A percentile compares a stretch with the other conserved stretches of the same genome.
Evolutionary conservation across 805 yeast genomes (phyloP).

Genomic region (Metschnikowia bowlesiae): DNA sequence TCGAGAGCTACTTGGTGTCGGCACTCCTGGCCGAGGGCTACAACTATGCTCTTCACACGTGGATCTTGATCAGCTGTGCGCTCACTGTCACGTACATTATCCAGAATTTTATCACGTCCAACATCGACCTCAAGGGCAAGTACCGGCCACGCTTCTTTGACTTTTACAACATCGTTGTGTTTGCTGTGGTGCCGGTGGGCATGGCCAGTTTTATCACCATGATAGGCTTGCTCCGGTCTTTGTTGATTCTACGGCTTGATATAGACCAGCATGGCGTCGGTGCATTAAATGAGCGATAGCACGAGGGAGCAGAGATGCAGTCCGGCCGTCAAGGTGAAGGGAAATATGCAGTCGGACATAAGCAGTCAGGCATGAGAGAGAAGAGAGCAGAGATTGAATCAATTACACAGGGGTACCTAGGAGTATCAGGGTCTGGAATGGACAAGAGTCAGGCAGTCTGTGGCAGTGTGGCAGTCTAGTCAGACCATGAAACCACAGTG

Average conservation of each 20-base stretch:
- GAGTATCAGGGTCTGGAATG: too few species aligned
- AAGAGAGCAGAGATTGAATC: too few species aligned
- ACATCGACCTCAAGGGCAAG: slow-evolving; percentile 49
- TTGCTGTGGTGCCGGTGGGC: slow-evolving; percentile 98
- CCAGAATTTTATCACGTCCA: slow-evolving; percentile 85
- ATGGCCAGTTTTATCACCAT: slow-evolving; percentile 89
- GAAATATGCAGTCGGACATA: too few species aligned
- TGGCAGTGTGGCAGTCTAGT: too few species aligned
- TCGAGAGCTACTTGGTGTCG: slow-evolving; percentile 63
- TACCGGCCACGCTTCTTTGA: slow-evolving; percentile 67
- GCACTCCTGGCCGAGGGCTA: slow-evolving; percentile 64
- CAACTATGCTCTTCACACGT: slow-evolving; percentile 75
- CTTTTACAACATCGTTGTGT: slow-evolving; percentile 82
- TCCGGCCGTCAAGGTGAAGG: too few species aligned
- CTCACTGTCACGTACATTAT: slow-evolving; percentile 74
- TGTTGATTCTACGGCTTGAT: slow-evolving; percentile 71
- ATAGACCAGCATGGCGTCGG: slow-evolving; percentile 24
- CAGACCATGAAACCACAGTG: too few species aligned
- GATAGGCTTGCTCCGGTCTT: slow-evolving; percentile 73
- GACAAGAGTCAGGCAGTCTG: too few species aligned
- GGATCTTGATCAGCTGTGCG: slow-evolving; percentile 87
- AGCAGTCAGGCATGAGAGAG: too few species aligned
- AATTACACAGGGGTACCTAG: too few species aligned
- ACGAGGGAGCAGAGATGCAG: too few species aligned
- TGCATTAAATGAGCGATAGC: not conserved